Percentiles rank a stretch among this genome's conserved stretches.
Evolutionary conservation across 2,329 filamentous ascomycete genomes (phyloP).

Genomic region (Trichoderma sp.): DNA sequence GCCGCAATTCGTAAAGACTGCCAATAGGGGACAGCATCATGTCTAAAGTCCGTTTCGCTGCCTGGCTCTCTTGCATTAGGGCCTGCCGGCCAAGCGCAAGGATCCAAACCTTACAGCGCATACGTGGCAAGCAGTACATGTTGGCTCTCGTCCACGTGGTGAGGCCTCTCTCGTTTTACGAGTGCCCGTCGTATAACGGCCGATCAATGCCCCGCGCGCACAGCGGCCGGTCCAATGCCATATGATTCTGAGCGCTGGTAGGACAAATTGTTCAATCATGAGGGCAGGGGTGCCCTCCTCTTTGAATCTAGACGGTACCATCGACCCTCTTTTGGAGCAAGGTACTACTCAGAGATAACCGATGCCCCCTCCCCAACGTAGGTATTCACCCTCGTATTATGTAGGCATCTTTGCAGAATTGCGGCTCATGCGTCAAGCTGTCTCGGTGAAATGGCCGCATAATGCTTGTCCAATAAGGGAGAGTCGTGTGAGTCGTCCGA

Average conservation of each 20-base stretch:
- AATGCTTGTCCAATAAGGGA: background rate
- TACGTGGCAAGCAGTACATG: constrained; percentile 20
- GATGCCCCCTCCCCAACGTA: background rate
- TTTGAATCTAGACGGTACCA: constrained; percentile 15
- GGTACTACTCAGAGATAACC: no score
- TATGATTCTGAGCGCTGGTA: background rate
- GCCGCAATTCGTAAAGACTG: background rate
- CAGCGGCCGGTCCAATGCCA: background rate
- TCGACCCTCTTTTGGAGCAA: constrained; percentile 6
- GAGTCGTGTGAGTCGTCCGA: background rate
- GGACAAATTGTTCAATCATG: background rate
- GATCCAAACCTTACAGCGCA: constrained; percentile 12
- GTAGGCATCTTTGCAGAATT: background rate
- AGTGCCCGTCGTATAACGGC: background rate
- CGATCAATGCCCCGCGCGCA: constrained; percentile 3
- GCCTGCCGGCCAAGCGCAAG: constrained; percentile 4
- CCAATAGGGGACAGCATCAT: background rate
- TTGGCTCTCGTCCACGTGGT: constrained; percentile 15
- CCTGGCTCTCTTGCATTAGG: background rate
- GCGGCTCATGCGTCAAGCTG: background rate
- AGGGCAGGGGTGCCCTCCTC: constrained; percentile 3
- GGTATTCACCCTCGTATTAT: background rate
- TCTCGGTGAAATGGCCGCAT: background rate
- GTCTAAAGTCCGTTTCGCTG: background rate
- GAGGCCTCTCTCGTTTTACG: background rate